Percentiles rank a stretch among this genome's conserved stretches.
Conservation (phyloP, 225 moss, liverwort and hornwort species). For the Pseudisothecium myosuroides region DNA sequence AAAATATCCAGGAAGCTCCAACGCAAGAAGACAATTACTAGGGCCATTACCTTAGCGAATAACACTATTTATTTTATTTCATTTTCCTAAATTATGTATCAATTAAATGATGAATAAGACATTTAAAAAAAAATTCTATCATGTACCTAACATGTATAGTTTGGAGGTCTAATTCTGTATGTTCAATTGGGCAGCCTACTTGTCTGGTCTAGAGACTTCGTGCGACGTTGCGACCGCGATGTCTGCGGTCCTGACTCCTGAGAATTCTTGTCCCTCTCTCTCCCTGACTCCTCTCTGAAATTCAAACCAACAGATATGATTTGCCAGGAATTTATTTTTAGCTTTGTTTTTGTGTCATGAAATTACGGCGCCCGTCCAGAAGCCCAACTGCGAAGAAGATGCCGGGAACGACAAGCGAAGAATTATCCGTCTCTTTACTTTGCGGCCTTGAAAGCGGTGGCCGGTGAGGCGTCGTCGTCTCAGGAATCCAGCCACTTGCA, state of each 20-base stretch:
- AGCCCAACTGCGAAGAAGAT: background rate
- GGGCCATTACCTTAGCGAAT: background rate
- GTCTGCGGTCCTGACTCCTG: background rate
- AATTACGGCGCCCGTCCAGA: background rate
- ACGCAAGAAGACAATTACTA: background rate
- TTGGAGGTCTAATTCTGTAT: background rate
- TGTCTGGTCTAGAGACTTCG: background rate
- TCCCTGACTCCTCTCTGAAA: background rate
- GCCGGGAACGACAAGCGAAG: background rate
- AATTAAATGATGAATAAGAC: background rate
- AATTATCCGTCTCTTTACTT: background rate
- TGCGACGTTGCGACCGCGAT: background rate
- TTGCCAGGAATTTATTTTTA: background rate
- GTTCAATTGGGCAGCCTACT: background rate
- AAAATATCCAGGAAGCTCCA: background rate
- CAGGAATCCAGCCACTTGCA: background rate
- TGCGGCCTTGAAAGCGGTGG: background rate
- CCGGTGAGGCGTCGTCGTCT: background rate
- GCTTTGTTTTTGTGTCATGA: background rate
- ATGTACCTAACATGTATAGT: accelerated
- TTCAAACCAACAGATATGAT: background rate
- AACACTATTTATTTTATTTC: background rate
- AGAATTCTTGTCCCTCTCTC: background rate
- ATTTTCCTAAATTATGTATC: no score
- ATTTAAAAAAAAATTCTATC: background rate